Evolutionary conservation across 352 stramenopile species (phyloP).

Genomic region (Globisporangium radiosum): DNA sequence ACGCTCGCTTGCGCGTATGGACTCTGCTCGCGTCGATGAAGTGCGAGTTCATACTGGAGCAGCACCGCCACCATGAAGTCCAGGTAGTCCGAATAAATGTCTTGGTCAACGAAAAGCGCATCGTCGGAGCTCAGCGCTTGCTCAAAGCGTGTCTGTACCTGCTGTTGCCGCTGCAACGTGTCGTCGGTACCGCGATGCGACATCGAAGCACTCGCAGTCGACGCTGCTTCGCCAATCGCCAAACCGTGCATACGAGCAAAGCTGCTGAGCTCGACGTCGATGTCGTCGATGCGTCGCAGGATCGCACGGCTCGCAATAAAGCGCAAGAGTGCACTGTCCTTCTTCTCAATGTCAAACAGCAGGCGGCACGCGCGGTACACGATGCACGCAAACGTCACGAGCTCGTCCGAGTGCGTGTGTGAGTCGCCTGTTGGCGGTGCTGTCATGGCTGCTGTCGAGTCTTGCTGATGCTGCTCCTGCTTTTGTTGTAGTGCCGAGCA

Average conservation of each 20-base stretch:
- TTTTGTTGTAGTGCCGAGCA: neutral
- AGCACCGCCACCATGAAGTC: neutral
- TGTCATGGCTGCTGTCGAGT: neutral
- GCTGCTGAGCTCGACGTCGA: neutral
- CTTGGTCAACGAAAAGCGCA: neutral
- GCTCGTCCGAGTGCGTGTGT: neutral
- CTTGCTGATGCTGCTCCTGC: neutral
- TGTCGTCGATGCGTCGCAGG: neutral
- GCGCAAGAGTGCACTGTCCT: neutral
- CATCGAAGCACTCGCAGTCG: neutral
- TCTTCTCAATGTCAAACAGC: conserved; percentile 1
- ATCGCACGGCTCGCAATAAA: neutral
- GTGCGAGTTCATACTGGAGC: neutral
- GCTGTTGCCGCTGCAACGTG: neutral
- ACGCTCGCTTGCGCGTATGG: neutral
- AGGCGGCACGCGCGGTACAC: neutral
- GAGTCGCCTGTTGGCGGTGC: neutral
- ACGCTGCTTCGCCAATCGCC: neutral
- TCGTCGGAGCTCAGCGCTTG: neutral
- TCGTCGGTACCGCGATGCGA: neutral
- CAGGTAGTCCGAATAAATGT: too few species aligned
- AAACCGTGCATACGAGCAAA: neutral
- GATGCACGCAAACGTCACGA: conserved; percentile 1
- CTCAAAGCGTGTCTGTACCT: neutral
- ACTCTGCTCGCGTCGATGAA: neutral